Conservation (phyloP, 1,284 basidiomycete species). For the Dichomitus squalens region DNA sequence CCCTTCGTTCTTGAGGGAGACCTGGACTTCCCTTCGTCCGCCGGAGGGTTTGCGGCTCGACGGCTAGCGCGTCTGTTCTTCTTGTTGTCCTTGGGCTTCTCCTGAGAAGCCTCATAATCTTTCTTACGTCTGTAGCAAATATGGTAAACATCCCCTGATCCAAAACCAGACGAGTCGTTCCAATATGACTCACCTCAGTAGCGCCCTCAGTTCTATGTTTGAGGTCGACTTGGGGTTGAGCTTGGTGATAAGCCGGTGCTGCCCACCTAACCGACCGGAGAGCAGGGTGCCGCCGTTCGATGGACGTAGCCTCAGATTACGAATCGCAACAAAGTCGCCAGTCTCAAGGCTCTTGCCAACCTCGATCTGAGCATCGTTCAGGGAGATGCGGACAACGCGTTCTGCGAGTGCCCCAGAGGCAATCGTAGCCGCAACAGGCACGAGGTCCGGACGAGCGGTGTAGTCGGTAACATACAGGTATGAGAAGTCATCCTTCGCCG, state of each 20-base stretch:
- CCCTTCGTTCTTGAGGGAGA: not conserved
- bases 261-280: constrained; percentile 56
- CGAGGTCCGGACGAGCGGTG: constrained; percentile 50
- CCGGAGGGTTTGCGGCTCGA: constrained; percentile 2
- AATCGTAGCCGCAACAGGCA: constrained; percentile 28
- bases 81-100: constrained; percentile 11
- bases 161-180: not conserved
- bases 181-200: constrained; percentile 34
- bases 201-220: constrained; percentile 32
- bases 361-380: constrained; percentile 51
- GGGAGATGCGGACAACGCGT: constrained; percentile 54
- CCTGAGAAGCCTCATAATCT: constrained; percentile 20
- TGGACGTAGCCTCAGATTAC: constrained; percentile 51
- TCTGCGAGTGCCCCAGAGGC: constrained; percentile 38
- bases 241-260: constrained; percentile 51
- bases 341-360: constrained; percentile 41
- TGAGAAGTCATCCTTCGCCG: constrained; percentile 35
- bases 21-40: not conserved
- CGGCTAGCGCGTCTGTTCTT: constrained; percentile 11
- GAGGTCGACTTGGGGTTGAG: constrained; percentile 41
- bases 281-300: constrained; percentile 33
- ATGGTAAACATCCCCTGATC: too few relatives aligned
- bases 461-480: constrained; percentile 70
- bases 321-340: constrained; percentile 51
- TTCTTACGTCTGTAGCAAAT: constrained; percentile 32